Evolutionary conservation across 2,329 filamentous ascomycete species (phyloP).

Genomic region (Lasiodiplodia gonubiensis): DNA sequence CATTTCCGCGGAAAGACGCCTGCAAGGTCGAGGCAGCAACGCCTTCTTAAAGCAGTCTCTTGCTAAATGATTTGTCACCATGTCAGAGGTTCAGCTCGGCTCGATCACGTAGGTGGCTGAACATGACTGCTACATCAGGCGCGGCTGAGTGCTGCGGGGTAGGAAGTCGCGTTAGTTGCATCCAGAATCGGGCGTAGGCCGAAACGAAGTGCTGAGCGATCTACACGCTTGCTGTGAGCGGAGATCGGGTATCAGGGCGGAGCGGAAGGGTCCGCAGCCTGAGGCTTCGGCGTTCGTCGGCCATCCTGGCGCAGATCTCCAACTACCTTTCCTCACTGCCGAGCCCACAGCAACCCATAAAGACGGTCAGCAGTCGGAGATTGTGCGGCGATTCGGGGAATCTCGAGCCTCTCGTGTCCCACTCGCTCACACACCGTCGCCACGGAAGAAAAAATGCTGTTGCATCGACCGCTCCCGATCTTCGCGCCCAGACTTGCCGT

Average conservation of each 20-base stretch:
- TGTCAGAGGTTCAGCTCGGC: neutral
- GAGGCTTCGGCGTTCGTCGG: neutral
- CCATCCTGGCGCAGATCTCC: neutral
- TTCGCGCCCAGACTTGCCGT: neutral
- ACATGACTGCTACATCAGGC: neutral
- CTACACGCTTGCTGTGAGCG: neutral
- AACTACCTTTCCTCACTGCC: conserved; percentile 21
- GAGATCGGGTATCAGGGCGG: neutral
- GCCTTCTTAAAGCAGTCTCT: neutral
- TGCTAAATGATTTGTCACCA: neutral
- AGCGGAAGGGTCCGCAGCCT: neutral
- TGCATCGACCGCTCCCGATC: neutral
- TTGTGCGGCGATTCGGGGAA: conserved; percentile 11
- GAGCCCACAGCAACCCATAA: neutral
- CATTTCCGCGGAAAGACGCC: neutral
- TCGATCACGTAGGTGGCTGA: neutral
- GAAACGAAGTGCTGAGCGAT: neutral
- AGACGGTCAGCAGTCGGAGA: conserved; percentile 15
- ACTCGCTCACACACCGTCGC: neutral
- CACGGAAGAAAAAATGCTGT: neutral
- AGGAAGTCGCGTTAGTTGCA: neutral
- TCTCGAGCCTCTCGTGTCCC: neutral
- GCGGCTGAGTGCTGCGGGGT: neutral
- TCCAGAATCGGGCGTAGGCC: no score
- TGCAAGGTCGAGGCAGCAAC: neutral